phyloP scores from a whole-genome alignment of 2,329 filamentous ascomycete genomes.

The Trichophyton verrucosum region DNA sequence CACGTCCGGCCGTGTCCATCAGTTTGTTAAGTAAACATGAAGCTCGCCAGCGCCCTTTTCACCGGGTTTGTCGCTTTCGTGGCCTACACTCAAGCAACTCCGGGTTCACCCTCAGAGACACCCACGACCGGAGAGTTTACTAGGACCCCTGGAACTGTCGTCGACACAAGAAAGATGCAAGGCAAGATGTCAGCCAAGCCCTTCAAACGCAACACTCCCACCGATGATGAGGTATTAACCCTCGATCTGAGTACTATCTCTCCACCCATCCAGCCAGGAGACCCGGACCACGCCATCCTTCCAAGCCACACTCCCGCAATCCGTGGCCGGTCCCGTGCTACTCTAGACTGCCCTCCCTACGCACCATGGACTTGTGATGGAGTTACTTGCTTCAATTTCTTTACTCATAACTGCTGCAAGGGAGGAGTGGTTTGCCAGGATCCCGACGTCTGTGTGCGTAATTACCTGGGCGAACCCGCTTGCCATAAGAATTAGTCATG shows the following conservation, averaged over 20 bases:
- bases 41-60: background rate
- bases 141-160: slow-evolving; percentile 7
- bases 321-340: background rate
- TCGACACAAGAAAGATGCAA: slow-evolving; percentile 8
- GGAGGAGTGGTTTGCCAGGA: slow-evolving; percentile 8
- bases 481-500: slow-evolving; percentile 5
- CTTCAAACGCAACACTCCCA: background rate
- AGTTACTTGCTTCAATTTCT: slow-evolving; percentile 10
- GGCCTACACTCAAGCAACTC: slow-evolving; percentile 5
- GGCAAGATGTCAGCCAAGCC: background rate
- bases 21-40: slow-evolving; percentile 6
- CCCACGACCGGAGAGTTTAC: slow-evolving; percentile 8
- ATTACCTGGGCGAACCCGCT: background rate
- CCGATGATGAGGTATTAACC: slow-evolving; percentile 3
- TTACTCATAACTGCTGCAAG: slow-evolving; percentile 11
- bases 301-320: background rate
- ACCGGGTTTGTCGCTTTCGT: slow-evolving; percentile 2
- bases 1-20: background rate
- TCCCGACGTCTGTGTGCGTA: slow-evolving; percentile 5
- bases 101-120: background rate
- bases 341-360: slow-evolving; percentile 1
- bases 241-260: slow-evolving; percentile 7
- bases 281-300: background rate
- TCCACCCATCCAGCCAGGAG: slow-evolving; percentile 5
- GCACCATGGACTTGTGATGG: slow-evolving; percentile 10